phyloP scores from a whole-genome alignment of 129 eudicot genomes.

The Logfia minima region DNA sequence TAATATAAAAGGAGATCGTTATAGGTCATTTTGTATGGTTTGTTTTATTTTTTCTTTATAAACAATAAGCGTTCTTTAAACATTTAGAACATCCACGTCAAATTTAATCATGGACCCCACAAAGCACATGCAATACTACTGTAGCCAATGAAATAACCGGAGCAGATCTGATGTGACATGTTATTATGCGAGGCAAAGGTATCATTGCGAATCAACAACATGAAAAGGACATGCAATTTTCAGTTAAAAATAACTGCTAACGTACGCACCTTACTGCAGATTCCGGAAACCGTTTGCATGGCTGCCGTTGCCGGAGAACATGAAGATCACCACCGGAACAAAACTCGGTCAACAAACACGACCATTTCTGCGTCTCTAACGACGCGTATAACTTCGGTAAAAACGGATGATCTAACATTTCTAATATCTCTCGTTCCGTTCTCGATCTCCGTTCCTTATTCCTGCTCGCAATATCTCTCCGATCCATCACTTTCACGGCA shows the following conservation, averaged over 20 bases:
- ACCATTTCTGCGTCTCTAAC: conserved; percentile 64
- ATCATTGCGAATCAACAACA: conserved; percentile 16
- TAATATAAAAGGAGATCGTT: too few species aligned
- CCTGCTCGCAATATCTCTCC: conserved; percentile 55
- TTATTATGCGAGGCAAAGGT: neutral
- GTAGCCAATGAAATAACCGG: conserved; percentile 14
- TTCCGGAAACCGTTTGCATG: conserved; percentile 67
- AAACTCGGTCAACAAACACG: conserved; percentile 74
- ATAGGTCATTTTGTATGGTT: too few species aligned
- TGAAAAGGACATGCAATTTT: conserved; percentile 16
- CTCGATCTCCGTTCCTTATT: conserved; percentile 66
- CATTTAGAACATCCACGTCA: neutral
- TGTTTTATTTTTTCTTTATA: too few species aligned
- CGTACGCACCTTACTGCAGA: conserved; percentile 80
- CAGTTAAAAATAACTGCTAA: conserved; percentile 1
- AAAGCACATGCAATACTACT: conserved; percentile 18
- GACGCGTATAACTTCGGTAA: conserved; percentile 63
- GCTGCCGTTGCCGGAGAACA: conserved; percentile 86
- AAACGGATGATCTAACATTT: conserved; percentile 77
- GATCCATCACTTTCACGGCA: conserved; percentile 91
- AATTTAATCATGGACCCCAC: neutral
- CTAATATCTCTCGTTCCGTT: conserved; percentile 59
- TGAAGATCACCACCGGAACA: conserved; percentile 97
- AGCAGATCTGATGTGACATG: conserved; percentile 20
- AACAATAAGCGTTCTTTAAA: too few species aligned